These are phyloP conservation scores for Cicer yamashitae DNA, from an alignment of 306 rosid genomes.

Conservation along the genomic window DNA sequence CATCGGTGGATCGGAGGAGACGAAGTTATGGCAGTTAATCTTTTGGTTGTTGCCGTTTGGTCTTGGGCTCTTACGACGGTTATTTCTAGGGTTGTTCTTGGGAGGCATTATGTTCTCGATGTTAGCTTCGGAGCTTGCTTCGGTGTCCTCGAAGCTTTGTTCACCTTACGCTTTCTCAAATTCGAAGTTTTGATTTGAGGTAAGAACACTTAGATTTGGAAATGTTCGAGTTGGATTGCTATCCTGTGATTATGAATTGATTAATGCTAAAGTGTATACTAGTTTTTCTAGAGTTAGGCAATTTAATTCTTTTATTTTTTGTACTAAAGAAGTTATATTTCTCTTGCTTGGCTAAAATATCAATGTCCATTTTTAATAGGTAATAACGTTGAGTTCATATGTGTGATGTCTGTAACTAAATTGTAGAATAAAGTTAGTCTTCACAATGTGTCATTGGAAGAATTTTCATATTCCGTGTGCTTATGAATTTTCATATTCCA, in stretches of 20 bases:
- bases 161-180: constrained; percentile 59
- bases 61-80: constrained; percentile 63
- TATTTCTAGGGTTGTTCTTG: constrained; percentile 67
- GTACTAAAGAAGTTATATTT: background rate
- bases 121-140: constrained; percentile 55
- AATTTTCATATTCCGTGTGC: background rate
- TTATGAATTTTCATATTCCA: background rate
- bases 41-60: constrained; percentile 49
- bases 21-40: constrained; percentile 37
- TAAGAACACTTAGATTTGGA: constrained; percentile 19
- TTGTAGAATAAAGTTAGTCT: background rate
- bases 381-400: constrained; percentile 1
- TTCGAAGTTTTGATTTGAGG: constrained; percentile 48
- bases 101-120: constrained; percentile 70
- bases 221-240: background rate
- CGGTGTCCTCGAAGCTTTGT: constrained; percentile 67
- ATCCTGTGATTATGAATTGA: background rate
- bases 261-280: background rate
- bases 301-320: background rate
- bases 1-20: constrained; percentile 45
- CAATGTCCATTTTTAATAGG: background rate
- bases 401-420: background rate
- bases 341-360: background rate
- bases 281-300: background rate
- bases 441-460: constrained; percentile 9